Evolutionary conservation across 2,329 filamentous ascomycete genomes (phyloP).

Genomic region (Diaporthe citrichinensis): DNA sequence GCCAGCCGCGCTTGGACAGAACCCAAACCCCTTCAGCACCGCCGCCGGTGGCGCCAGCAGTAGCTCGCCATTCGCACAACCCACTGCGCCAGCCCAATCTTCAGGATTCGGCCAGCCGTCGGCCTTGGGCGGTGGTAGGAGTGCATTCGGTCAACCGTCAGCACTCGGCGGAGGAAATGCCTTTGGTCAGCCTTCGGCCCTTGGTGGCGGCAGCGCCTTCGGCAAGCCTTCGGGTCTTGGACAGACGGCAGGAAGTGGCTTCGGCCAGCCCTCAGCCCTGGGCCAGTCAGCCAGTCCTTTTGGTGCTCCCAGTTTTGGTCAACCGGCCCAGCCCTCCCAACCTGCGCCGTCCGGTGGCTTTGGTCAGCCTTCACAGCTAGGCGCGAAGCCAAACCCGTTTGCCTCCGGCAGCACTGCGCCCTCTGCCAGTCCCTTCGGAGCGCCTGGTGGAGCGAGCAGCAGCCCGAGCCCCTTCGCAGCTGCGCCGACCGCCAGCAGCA

Average conservation of each 20-base stretch:
- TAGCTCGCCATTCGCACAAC: slow-evolving; percentile 46
- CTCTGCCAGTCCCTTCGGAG: slow-evolving; percentile 46
- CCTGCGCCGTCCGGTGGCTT: slow-evolving; percentile 48
- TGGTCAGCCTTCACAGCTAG: slow-evolving; percentile 54
- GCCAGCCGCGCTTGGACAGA: slow-evolving; percentile 53
- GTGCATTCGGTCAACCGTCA: slow-evolving; percentile 51
- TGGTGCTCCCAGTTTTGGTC: slow-evolving; percentile 50
- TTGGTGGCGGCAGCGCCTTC: slow-evolving; percentile 54
- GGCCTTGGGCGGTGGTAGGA: slow-evolving; percentile 44
- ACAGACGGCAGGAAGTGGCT: slow-evolving; percentile 54
- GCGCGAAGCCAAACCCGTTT: slow-evolving; percentile 52
- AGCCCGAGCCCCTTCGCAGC: slow-evolving; percentile 41
- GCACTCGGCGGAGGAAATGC: slow-evolving; percentile 45
- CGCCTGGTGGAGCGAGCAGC: slow-evolving; percentile 18
- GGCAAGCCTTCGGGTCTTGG: slow-evolving; percentile 52
- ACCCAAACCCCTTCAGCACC: slow-evolving; percentile 57
- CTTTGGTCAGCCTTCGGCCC: slow-evolving; percentile 45
- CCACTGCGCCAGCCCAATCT: slow-evolving; percentile 41
- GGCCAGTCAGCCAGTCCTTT: slow-evolving; percentile 51
- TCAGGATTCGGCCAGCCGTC: slow-evolving; percentile 58
- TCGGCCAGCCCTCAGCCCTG: slow-evolving; percentile 53
- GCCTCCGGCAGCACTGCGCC: slow-evolving; percentile 19
- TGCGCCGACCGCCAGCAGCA: slow-evolving; percentile 41
- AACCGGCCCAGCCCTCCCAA: slow-evolving; percentile 46
- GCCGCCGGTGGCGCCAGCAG: slow-evolving; percentile 8